Base-by-base conservation (phyloP, 1,284 basidiomycete genomes). In the Ganoderma meredithae region DNA sequence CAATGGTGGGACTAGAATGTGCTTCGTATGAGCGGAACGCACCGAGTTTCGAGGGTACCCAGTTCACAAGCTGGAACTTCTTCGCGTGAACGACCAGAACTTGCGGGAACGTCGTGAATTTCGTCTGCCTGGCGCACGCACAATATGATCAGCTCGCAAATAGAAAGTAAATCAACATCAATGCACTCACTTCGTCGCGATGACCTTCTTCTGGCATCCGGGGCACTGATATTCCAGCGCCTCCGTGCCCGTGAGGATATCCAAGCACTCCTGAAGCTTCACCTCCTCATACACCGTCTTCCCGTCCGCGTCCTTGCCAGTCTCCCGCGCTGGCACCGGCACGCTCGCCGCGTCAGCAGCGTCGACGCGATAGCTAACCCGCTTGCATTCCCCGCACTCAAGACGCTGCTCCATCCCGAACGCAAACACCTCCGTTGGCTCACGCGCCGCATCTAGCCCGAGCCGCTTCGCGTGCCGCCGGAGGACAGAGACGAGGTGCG, bases 41-140 rank as follows among this genome's bases (percentile, higher is more conserved):
- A 95, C 95, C 94, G 43, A 99, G 87, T 80, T 99, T 99, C 6
- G 93, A 89, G 0, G 98, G 97, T 3, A 99, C 95, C 97, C 97
- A 99, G 76, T 97, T 97, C 64, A 97, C 91, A 7, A 98, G 87
- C 80, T 97, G 95, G 84, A 99, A 99, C 76, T 98, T 97, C 75
- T 95, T 95, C 64, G 96, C 92, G 75, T 98, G 97, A 0, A 99
- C 80, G 5, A 97, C 91, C 0, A 99, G 85, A 1, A 96, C 89
- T 31, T 96, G 87, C 0, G 97, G 97, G 84, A 97, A 96, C 0
- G 94, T 93, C 6, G 93, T 87, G 74, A 99, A 94, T 40, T 86
- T 88, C 9, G 86, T 88, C 76, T 86, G 90, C 81, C 91, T 96
- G 61, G 25, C 15, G 36, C 13, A 63, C 12, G 5, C 5, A 31